Conservation (phyloP, 805 yeast genomes). For the Grigorovia transvaalensis region DNA sequence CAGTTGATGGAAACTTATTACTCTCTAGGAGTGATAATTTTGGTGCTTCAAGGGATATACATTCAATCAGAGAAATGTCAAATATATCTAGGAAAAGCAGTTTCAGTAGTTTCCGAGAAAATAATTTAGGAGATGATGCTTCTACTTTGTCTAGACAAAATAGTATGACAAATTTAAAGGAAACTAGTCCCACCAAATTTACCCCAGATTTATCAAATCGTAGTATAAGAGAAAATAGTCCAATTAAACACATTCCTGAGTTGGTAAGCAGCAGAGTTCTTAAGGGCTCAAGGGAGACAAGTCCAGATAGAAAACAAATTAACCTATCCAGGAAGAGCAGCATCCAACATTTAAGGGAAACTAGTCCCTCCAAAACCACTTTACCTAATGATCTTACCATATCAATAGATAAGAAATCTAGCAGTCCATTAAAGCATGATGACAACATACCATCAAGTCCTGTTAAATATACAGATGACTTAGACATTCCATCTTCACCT, state of each 20-base stretch:
- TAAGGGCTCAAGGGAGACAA: not conserved
- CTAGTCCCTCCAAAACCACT: not conserved
- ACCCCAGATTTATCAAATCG: not conserved
- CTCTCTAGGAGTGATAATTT: not conserved
- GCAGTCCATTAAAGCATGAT: not conserved
- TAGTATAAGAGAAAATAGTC: not conserved
- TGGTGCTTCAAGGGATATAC: not conserved
- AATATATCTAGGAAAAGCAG: not conserved
- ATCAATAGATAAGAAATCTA: not conserved
- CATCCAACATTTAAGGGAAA: not conserved
- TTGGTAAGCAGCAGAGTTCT: not conserved
- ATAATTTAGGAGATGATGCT: not conserved
- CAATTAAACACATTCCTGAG: not conserved
- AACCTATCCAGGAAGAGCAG: not conserved
- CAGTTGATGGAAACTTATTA: not conserved
- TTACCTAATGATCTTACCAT: not conserved
- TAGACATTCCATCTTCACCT: conserved; percentile 4
- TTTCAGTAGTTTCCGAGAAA: not conserved
- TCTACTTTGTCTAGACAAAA: not conserved
- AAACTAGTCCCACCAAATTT: not conserved
- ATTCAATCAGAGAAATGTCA: not conserved
- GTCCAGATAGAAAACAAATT: not conserved
- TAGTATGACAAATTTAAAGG: not conserved
- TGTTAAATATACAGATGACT: conserved; percentile 3
- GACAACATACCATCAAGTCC: conserved; percentile 3